These are phyloP conservation scores for Aspergillus flavus DNA, from an alignment of 2,329 filamentous ascomycete species.

Conservation along the genomic window DNA sequence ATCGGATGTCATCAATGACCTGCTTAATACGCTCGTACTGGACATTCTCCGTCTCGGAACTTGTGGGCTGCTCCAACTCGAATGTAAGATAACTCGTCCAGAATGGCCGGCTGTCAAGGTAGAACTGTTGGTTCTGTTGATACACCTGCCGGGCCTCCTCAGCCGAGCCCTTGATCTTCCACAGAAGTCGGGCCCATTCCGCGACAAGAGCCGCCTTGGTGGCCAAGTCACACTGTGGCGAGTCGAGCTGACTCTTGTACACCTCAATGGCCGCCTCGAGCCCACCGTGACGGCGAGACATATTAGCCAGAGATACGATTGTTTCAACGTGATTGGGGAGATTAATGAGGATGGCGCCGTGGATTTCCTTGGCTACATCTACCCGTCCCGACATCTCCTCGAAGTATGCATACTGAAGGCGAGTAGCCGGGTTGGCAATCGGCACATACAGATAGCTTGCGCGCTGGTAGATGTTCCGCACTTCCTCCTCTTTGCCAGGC, in stretches of 20 bases:
- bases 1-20: constrained; percentile 74
- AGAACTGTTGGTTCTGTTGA: constrained; percentile 78
- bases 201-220: constrained; percentile 85
- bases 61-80: constrained; percentile 80
- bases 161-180: constrained; percentile 80
- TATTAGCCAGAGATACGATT: constrained; percentile 83
- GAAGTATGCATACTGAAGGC: constrained; percentile 90
- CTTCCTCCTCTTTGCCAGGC: constrained; percentile 79
- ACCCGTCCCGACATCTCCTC: constrained; percentile 81
- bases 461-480: constrained; percentile 87
- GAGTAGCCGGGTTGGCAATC: constrained; percentile 78
- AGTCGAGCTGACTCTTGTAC: constrained; percentile 79
- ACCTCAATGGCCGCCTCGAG: constrained; percentile 82
- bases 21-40: constrained; percentile 76
- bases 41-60: constrained; percentile 62
- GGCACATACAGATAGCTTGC: constrained; percentile 85
- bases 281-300: constrained; percentile 79
- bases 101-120: constrained; percentile 81
- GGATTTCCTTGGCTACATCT: constrained; percentile 80
- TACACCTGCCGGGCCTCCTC: constrained; percentile 85
- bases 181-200: constrained; percentile 83
- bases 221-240: constrained; percentile 69
- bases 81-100: constrained; percentile 90
- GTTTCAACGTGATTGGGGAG: constrained; percentile 84
- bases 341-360: constrained; percentile 74